A percentile compares a stretch with the other conserved stretches of the same genome.
Conservation (phyloP, 805 yeast species). For the Myxozyma sirexii region DNA sequence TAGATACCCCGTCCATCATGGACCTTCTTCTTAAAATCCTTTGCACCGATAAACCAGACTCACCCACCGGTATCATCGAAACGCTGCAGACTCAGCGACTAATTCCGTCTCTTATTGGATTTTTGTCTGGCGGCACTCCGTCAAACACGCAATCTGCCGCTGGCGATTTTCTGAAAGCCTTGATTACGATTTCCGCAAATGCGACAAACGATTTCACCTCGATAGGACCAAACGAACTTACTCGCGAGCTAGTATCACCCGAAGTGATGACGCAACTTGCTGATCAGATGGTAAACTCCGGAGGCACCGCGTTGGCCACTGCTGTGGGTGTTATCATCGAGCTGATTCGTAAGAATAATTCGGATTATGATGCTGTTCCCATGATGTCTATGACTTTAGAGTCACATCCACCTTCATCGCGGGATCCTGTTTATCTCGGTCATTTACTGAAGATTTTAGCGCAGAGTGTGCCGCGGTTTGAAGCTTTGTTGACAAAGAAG, state of each 20-base stretch:
- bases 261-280: constrained; percentile 68
- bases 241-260: constrained; percentile 84
- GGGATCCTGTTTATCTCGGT: constrained; percentile 93
- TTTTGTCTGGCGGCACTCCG: constrained; percentile 66
- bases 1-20: constrained; percentile 92
- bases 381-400: constrained; percentile 80
- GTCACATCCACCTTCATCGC: constrained; percentile 86
- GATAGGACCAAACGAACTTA: constrained; percentile 93
- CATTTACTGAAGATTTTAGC: constrained; percentile 79
- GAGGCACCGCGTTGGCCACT: constrained; percentile 84
- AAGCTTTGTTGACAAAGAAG: constrained; percentile 55
- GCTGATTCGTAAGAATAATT: constrained; percentile 89
- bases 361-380: constrained; percentile 90
- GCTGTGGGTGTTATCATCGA: constrained; percentile 96
- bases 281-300: constrained; percentile 70
- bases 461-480: constrained; percentile 68
- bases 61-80: constrained; percentile 84
- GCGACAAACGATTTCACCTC: constrained; percentile 86
- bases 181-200: constrained; percentile 91
- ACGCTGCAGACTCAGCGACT: constrained; percentile 70
- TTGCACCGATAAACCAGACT: constrained; percentile 88
- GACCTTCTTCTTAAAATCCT: constrained; percentile 87
- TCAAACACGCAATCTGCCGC: constrained; percentile 88
- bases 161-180: constrained; percentile 91
- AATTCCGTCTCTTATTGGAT: constrained; percentile 70